Percentiles rank a stretch among this genome's conserved stretches.
Evolutionary conservation across 176 grass and related monocot genomes (phyloP).

Genomic region (Avena atlantica): DNA sequence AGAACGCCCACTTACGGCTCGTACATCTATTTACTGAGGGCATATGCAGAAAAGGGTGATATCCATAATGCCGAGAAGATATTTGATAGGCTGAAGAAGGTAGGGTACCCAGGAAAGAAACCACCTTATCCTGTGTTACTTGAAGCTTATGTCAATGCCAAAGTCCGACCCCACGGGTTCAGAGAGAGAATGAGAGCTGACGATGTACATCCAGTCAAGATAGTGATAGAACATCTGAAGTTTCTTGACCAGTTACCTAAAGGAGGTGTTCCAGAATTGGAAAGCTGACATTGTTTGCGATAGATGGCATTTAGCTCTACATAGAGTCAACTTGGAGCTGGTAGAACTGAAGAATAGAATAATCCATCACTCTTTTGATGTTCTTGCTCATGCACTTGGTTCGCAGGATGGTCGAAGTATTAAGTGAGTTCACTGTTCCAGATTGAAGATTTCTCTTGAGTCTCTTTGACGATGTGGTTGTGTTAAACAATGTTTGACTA

Average conservation of each 20-base stretch:
- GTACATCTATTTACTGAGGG: constrained; percentile 58
- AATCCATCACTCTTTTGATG: background rate
- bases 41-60: constrained; percentile 66
- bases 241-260: constrained; percentile 47
- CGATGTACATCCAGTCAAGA: constrained; percentile 40
- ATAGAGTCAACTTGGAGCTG: constrained; percentile 22
- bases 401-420: background rate
- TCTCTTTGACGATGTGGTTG: background rate
- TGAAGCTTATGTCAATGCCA: constrained; percentile 63
- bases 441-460: background rate
- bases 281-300: constrained; percentile 23
- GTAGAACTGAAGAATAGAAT: constrained; percentile 22
- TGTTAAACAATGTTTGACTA: background rate
- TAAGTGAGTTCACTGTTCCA: background rate
- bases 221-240: constrained; percentile 18
- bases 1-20: constrained; percentile 51
- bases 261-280: constrained; percentile 21
- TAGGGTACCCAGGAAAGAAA: constrained; percentile 36
- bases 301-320: background rate
- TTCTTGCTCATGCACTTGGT: background rate
- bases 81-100: constrained; percentile 52
- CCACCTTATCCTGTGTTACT: constrained; percentile 64
- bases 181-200: constrained; percentile 70
- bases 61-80: constrained; percentile 78
- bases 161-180: constrained; percentile 66